Base-by-base conservation (phyloP, 768 basidiomycete species). In the Sarcomyxa edulis region DNA sequence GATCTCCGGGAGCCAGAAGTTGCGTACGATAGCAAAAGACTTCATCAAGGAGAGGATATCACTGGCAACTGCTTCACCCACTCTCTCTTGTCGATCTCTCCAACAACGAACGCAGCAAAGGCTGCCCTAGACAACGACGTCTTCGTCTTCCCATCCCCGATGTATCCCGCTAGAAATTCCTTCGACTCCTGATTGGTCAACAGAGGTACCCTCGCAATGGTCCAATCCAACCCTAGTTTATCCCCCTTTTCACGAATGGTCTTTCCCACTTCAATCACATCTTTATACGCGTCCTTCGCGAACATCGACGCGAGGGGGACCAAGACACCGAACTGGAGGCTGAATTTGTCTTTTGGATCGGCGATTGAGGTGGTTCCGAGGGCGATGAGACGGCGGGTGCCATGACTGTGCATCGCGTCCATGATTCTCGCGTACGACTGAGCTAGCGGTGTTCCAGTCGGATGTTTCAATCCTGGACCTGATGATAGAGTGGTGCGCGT, bases 361-460 rank as follows among this genome's bases (percentile, higher is more conserved):
- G 59, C 61, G 46, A 80, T 80, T 28, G 81, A 81, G 3, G 77
- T 60, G 1, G 85, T 85, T 8, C 81, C 81, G 11, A 88, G 74
- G 18, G 70, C 67, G 35, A 88, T 69, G 48, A 87, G 66, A 4
- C 84, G 76, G 26, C 63, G 72, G 43, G 84, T 64, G 22, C 58
- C 49, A 24, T 68, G 62, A 22, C 63, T 55, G 40, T 65, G 60
- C 82, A 86, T 83, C 34, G 68, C 39, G 14, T 67, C 66, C 47
- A 88, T 65, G 48, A 88, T 52, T 26, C 58, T 47, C 12, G 59
- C 52, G 54, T 85, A 87, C 15, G 70, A 80, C 28, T 64, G 65
- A 1, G 84, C 78, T 34, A 87, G 63, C 11, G 85, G 84, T 8
- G 72, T 76, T 40, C 68, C 64, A 7, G 64, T 49, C 8, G 71